Conservation (phyloP, 441 rosid species). For the Brassica hybrid region DNA sequence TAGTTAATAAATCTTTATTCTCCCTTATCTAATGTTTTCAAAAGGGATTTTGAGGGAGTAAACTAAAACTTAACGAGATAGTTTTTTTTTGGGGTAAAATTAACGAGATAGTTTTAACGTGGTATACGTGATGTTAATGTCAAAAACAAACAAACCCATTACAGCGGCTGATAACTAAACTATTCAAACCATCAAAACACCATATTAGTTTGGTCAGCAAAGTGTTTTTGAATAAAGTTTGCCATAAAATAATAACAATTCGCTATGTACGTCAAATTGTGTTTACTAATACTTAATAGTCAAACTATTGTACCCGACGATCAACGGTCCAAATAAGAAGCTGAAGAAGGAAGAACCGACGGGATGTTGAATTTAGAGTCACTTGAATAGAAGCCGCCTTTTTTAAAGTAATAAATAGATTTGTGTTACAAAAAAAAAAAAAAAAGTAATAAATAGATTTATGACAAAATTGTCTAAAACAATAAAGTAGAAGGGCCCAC, state of each 20-base stretch:
- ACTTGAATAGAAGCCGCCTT: conserved; percentile 31
- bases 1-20: too few relatives aligned
- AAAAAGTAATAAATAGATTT: too few relatives aligned
- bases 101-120: background rate
- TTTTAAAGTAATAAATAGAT: background rate
- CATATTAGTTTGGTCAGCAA: conserved; percentile 22
- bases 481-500: conserved; percentile 24
- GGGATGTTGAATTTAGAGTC: conserved; percentile 2
- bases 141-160: conserved; percentile 27
- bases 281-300: conserved; percentile 24
- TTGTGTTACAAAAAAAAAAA: background rate
- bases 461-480: background rate
- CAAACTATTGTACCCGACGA: conserved; percentile 3
- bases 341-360: conserved; percentile 10
- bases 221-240: conserved; percentile 1
- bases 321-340: conserved; percentile 28
- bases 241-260: conserved; percentile 4
- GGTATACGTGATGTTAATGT: background rate
- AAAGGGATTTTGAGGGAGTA: background rate
- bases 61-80: background rate
- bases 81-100: too few relatives aligned
- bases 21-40: too few relatives aligned
- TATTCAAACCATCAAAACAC: conserved; percentile 11
- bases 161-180: background rate
- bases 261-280: background rate